A percentile compares a stretch with the other conserved stretches of the same genome.
These are phyloP conservation scores for Flaveria linearis DNA, from an alignment of 129 eudicot species.

Conservation along the genomic window DNA sequence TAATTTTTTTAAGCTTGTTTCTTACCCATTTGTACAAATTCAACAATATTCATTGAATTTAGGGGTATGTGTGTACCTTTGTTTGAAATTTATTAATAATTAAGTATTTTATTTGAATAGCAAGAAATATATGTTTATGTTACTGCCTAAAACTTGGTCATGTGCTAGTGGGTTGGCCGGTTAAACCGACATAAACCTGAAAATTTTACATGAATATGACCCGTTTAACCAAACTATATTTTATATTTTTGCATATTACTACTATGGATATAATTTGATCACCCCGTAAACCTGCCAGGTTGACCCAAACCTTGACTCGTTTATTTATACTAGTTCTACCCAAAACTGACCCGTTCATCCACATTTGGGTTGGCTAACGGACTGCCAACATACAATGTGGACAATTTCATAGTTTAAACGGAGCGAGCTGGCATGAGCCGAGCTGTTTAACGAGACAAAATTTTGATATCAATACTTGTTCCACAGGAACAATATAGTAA, in stretches of 20 bases:
- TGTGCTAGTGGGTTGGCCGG: background rate
- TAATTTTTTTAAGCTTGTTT: constrained; percentile 13
- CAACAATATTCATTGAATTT: background rate
- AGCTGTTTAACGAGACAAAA: no score
- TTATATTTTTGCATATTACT: background rate
- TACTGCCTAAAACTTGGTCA: background rate
- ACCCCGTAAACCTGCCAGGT: background rate
- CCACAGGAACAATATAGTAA: no score
- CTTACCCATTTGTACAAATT: constrained; percentile 14
- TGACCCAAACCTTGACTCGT: background rate
- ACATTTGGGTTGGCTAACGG: background rate
- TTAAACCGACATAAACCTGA: background rate
- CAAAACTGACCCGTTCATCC: background rate
- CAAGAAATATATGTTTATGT: background rate
- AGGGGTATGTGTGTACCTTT: background rate
- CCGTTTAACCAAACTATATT: background rate
- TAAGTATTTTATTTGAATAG: background rate
- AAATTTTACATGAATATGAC: background rate
- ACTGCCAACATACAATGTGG: no score
- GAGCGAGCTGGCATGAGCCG: no score
- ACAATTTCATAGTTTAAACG: no score
- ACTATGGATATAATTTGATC: background rate
- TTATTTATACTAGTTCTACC: background rate
- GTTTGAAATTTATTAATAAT: background rate
- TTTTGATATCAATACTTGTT: no score